Evolutionary conservation across 768 basidiomycete genomes (phyloP).

Genomic region (Lactifluus rugatus): DNA sequence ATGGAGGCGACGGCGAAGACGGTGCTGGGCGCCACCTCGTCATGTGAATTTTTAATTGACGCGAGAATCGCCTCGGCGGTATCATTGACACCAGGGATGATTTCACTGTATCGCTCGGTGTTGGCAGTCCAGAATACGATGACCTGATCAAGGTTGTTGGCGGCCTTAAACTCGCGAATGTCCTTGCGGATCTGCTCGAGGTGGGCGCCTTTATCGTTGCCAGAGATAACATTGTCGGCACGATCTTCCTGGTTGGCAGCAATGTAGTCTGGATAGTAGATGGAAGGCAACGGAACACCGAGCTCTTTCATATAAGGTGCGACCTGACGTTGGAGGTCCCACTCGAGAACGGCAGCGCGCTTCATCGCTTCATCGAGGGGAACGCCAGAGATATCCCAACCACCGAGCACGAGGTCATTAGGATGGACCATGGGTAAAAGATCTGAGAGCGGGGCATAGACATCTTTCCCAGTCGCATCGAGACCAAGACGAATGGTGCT

Average conservation of each 20-base stretch:
- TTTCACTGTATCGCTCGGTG: slow-evolving; percentile 94
- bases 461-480: slow-evolving; percentile 75
- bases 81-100: slow-evolving; percentile 92
- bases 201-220: slow-evolving; percentile 79
- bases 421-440: slow-evolving; percentile 97
- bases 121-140: slow-evolving; percentile 99
- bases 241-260: slow-evolving; percentile 96
- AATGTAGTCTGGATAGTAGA: slow-evolving; percentile 97
- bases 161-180: slow-evolving; percentile 84
- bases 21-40: slow-evolving; percentile 93
- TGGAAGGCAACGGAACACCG: slow-evolving; percentile 79
- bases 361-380: slow-evolving; percentile 88
- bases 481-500: slow-evolving; percentile 89
- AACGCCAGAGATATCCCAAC: slow-evolving; percentile 92
- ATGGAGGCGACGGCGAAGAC: slow-evolving; percentile 93
- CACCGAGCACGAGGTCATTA: slow-evolving; percentile 93
- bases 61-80: slow-evolving; percentile 79
- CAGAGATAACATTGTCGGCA: slow-evolving; percentile 87
- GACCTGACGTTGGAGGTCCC: slow-evolving; percentile 94
- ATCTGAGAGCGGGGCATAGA: slow-evolving; percentile 86
- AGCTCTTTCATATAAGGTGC: slow-evolving; percentile 73
- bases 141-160: slow-evolving; percentile 75
- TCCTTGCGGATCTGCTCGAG: slow-evolving; percentile 88
- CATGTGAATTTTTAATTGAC: slow-evolving; percentile 76
- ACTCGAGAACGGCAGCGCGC: slow-evolving; percentile 89